Conservation (phyloP, 208 protist genomes). For the Lotmaria passim region DNA sequence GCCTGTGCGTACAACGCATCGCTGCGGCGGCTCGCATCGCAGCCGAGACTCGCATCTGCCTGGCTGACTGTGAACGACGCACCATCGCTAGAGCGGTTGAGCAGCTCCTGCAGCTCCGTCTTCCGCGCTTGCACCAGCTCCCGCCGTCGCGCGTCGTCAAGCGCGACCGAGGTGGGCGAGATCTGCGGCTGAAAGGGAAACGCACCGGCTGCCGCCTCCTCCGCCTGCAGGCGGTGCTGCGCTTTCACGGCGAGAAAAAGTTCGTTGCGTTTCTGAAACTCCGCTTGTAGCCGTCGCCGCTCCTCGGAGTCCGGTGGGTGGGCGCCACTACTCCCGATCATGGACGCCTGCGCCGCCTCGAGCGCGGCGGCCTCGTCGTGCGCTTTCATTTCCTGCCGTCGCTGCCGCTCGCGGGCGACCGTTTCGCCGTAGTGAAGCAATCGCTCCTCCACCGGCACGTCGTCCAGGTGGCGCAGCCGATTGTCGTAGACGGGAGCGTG, state of each 20-base stretch:
- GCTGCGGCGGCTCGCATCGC: slow-evolving; percentile 16
- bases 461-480: slow-evolving; percentile 18
- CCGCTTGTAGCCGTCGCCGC: slow-evolving; percentile 30
- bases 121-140: background rate
- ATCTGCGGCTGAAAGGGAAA: slow-evolving; percentile 68
- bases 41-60: background rate
- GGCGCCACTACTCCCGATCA: background rate
- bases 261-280: slow-evolving; percentile 50
- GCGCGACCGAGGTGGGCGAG: slow-evolving; percentile 59
- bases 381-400: slow-evolving; percentile 39
- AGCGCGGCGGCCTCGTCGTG: slow-evolving; percentile 25
- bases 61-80: background rate
- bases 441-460: slow-evolving; percentile 73
- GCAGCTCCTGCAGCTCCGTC: slow-evolving; percentile 14
- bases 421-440: slow-evolving; percentile 78
- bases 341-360: slow-evolving; percentile 4
- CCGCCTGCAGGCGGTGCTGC: slow-evolving; percentile 36
- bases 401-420: slow-evolving; percentile 40
- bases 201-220: slow-evolving; percentile 25
- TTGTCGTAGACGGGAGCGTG: slow-evolving; percentile 16
- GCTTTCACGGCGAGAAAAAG: slow-evolving; percentile 48
- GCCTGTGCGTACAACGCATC: slow-evolving; percentile 31
- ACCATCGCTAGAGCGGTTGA: slow-evolving; percentile 6
- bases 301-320: slow-evolving; percentile 8
- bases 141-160: slow-evolving; percentile 44